Evolutionary conservation across 129 eudicot species (phyloP).

Genomic region (Flaveria trinervia): DNA sequence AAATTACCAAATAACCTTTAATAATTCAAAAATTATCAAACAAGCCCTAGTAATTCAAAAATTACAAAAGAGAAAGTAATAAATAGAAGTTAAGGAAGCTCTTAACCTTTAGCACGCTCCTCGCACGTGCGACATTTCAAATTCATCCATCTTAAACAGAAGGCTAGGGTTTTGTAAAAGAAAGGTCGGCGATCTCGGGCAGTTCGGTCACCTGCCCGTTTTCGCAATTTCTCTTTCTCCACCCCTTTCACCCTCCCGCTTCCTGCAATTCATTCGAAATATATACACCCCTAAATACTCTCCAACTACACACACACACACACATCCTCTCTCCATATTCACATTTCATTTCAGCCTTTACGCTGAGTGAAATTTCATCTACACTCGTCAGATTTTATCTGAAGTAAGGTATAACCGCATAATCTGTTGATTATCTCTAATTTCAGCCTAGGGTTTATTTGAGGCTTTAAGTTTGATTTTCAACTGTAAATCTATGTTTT

Average conservation of each 20-base stretch:
- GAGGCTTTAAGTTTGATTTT: not conserved
- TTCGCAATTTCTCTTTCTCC: constrained; percentile 14
- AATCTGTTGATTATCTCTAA: not conserved
- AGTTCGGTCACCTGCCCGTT: constrained; percentile 45
- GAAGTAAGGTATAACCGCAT: not conserved
- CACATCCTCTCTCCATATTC: constrained; percentile 10
- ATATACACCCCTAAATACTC: constrained; percentile 28
- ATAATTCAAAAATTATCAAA: too few relatives aligned
- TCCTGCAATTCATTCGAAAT: constrained; percentile 42
- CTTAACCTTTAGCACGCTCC: constrained; percentile 26
- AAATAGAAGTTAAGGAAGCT: too few relatives aligned
- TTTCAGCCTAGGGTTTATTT: constrained; percentile 18
- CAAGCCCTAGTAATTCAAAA: too few relatives aligned
- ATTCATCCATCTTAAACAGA: constrained; percentile 10
- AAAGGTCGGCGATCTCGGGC: constrained; percentile 41
- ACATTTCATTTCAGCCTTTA: constrained; percentile 5
- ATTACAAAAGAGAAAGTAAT: too few relatives aligned
- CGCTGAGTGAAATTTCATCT: constrained; percentile 2
- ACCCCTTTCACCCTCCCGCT: constrained; percentile 37
- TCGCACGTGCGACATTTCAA: constrained; percentile 36
- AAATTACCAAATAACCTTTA: too few relatives aligned
- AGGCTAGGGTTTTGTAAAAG: constrained; percentile 37
- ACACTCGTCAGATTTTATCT: constrained; percentile 5
- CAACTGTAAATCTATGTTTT: constrained; percentile 28
- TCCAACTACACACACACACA: not conserved